Evolutionary conservation across 768 basidiomycete species (phyloP), one percentile per base, ranked within the genome.

Genomic region (Suillus variegatus): DNA sequence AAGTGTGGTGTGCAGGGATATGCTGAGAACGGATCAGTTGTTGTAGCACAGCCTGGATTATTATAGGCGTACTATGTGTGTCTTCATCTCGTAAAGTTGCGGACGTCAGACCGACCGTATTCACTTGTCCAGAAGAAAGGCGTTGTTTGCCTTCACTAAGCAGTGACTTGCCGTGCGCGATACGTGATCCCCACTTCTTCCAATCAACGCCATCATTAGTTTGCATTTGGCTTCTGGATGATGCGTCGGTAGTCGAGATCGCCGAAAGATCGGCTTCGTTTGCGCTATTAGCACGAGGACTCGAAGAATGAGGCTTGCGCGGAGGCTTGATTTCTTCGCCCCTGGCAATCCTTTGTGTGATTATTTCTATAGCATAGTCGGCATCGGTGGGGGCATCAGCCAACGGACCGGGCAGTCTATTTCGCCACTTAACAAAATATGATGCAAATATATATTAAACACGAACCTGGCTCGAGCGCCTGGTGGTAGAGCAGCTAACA

Each of bases 321-420:
- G 76, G 68, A 6, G 83, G 79, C 25, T 72, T 77, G 43, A 89
- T 72, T 32, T 82, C 79, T 58, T 88, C 77, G 7, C 89, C 89
- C 22, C 81, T 76, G 41, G 84, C 82, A 5, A 89, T 80, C 9
- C 89, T 84, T 64, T 82, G 80, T 4, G 88, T 82, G 20, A 91
- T 89, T 13, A 91, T 72, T 44, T 88, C 82, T 86, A 90, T 90
- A 2, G 90, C 88, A 69, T 88, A 87, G 57, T 91, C 88, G 4
- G 85, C 82, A 68, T 91, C 88, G 4, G 88, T 91, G 0, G 90
- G 89, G 13, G 83, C 84, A 65, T 86, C 82, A 44, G 70, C 66
- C 58, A 90, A 81, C 4, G 79, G 75, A 8, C 80, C 76, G 25
- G 85, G 83, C 14, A 86, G 60, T 47, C 86, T 89, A 54, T 60